Evolutionary conservation across 2,329 filamentous ascomycete genomes (phyloP).

Genomic region (Exophiala sp.): DNA sequence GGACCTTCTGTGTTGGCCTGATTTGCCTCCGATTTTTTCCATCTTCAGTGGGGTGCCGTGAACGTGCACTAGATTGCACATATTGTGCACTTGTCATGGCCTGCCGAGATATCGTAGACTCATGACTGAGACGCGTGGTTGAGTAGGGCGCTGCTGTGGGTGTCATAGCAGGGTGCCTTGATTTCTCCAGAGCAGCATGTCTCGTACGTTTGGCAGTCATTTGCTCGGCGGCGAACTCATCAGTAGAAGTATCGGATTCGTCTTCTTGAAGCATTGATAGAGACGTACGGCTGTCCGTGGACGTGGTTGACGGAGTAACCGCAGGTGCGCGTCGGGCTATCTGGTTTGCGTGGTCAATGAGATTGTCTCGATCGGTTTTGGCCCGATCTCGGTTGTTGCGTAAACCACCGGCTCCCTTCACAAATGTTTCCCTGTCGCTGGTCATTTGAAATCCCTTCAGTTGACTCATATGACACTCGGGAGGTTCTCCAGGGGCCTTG

Average conservation of each 20-base stretch:
- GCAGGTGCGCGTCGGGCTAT: constrained; percentile 4
- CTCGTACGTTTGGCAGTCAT: constrained; percentile 7
- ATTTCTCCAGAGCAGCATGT: constrained; percentile 2
- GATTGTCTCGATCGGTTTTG: constrained; percentile 34
- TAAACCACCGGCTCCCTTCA: constrained; percentile 35
- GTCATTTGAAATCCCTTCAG: constrained; percentile 32
- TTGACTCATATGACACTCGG: constrained; percentile 39
- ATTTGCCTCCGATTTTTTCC: no score
- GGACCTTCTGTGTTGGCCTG: no score
- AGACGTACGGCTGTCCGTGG: constrained; percentile 5
- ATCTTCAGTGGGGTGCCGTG: no score
- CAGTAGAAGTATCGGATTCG: constrained; percentile 6
- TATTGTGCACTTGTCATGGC: no score
- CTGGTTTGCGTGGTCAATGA: constrained; percentile 34
- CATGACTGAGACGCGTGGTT: no score
- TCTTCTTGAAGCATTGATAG: constrained; percentile 7
- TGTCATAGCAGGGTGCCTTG: not conserved
- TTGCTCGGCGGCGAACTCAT: constrained; percentile 7
- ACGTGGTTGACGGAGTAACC: not conserved
- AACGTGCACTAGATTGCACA: no score
- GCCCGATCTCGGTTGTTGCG: constrained; percentile 40
- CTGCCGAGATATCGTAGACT: no score
- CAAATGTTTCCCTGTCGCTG: constrained; percentile 30
- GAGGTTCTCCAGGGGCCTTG: constrained; percentile 29
- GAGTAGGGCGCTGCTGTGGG: not conserved